Evolutionary conservation across 2,329 filamentous ascomycete species (phyloP).

Genomic region (Aspergillus bombycis): DNA sequence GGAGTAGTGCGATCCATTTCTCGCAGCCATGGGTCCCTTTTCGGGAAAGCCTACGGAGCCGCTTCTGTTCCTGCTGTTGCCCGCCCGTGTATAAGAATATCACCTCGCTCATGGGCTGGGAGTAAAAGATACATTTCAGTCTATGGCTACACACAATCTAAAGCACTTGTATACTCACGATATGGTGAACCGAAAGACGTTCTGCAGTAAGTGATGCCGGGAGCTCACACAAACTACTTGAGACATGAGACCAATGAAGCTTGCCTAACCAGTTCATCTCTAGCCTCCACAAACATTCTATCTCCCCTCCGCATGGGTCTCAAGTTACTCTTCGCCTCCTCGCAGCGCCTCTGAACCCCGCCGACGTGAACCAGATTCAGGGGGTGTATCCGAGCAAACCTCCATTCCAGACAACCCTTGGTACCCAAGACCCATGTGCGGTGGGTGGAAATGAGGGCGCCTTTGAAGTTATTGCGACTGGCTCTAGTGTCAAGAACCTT

Average conservation of each 20-base stretch:
- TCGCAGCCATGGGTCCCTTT: conserved; percentile 15
- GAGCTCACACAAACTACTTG: not conserved
- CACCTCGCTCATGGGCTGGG: conserved; percentile 19
- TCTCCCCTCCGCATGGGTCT: conserved; percentile 58
- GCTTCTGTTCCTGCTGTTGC: conserved; percentile 14
- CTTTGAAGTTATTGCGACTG: conserved; percentile 79
- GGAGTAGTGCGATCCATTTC: conserved; percentile 25
- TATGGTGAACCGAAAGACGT: conserved; percentile 55
- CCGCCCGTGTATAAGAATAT: conserved; percentile 16
- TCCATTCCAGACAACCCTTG: conserved; percentile 72
- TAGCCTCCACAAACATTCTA: conserved; percentile 53
- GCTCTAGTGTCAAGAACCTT: conserved; percentile 64
- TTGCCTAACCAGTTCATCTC: not conserved
- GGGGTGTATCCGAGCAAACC: conserved; percentile 91
- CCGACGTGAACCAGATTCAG: conserved; percentile 97
- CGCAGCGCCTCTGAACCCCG: conserved; percentile 90
- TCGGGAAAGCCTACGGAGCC: conserved; percentile 18
- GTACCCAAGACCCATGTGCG: conserved; percentile 74
- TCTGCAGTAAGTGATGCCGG: conserved; percentile 36
- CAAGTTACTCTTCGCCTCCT: conserved; percentile 82
- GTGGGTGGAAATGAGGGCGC: conserved; percentile 76
- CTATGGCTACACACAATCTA: conserved; percentile 55
- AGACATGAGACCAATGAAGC: not conserved
- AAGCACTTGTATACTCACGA: conserved; percentile 52
- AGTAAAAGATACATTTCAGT: conserved; percentile 46